phyloP scores from a whole-genome alignment of 768 basidiomycete species.

The Inosperma sp. region DNA sequence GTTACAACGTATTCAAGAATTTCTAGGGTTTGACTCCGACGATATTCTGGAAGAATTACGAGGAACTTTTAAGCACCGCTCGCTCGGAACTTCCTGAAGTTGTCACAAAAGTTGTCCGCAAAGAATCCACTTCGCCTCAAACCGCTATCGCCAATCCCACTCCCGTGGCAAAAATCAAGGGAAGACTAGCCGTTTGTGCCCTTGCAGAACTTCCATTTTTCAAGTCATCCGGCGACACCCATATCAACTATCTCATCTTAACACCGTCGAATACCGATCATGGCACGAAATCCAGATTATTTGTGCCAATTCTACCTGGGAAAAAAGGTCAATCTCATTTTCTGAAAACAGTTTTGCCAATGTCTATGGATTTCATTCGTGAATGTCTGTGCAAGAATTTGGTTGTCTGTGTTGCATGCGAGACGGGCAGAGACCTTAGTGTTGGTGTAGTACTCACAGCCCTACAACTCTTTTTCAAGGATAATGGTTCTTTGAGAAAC shows the following conservation, averaged over 20 bases:
- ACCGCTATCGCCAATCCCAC: conserved; percentile 16
- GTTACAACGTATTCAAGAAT: not conserved
- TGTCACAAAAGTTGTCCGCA: conserved; percentile 31
- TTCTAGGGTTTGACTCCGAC: conserved; percentile 68
- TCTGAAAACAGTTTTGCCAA: conserved; percentile 39
- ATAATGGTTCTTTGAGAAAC: conserved; percentile 37
- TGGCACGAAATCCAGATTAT: not conserved
- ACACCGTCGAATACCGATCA: conserved; percentile 1
- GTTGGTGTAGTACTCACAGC: conserved; percentile 61
- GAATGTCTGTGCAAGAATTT: conserved; percentile 32
- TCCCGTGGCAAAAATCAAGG: conserved; percentile 33
- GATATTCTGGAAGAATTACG: conserved; percentile 62
- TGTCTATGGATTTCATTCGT: conserved; percentile 43
- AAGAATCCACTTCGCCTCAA: not conserved
- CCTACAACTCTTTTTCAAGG: conserved; percentile 55
- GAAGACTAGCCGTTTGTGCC: conserved; percentile 41
- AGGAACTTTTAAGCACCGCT: conserved; percentile 41
- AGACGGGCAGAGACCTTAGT: conserved; percentile 55
- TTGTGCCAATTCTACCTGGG: conserved; percentile 28
- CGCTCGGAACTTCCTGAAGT: conserved; percentile 48
- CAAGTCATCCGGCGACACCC: not conserved
- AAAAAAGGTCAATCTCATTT: conserved; percentile 53
- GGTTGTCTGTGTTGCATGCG: conserved; percentile 48
- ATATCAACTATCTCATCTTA: conserved; percentile 15
- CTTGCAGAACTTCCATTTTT: conserved; percentile 22